Conservation (phyloP, 495 filamentous ascomycete species). For the Opeltia flavorubescens region DNA sequence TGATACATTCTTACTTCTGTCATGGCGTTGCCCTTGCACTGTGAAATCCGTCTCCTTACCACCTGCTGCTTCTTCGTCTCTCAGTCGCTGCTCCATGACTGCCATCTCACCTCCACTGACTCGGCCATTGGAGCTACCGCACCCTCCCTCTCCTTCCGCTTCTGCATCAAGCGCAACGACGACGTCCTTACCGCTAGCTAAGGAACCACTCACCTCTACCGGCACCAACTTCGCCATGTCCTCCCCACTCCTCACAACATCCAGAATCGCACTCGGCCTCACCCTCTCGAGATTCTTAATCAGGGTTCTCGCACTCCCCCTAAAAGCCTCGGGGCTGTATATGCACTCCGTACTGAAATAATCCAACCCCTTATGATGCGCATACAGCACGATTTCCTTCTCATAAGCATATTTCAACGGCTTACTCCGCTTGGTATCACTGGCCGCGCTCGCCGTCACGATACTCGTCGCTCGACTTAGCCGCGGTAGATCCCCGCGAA, state of each 20-base stretch:
- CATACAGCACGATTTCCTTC: constrained; percentile 97
- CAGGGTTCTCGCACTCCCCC: constrained; percentile 75
- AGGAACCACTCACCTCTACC: constrained; percentile 28
- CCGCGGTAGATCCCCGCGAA: constrained; percentile 79
- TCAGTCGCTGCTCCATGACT: constrained; percentile 72
- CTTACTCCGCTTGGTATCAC: constrained; percentile 81
- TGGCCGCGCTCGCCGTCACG: constrained; percentile 59
- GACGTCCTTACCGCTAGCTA: constrained; percentile 19
- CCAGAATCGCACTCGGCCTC: constrained; percentile 81
- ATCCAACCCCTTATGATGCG: constrained; percentile 87
- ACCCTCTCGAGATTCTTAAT: constrained; percentile 94
- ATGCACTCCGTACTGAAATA: constrained; percentile 98
- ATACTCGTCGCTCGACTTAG: constrained; percentile 86
- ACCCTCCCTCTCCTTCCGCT: constrained; percentile 55
- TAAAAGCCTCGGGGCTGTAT: constrained; percentile 96
- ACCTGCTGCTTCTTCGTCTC: constrained; percentile 42
- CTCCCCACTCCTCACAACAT: constrained; percentile 88
- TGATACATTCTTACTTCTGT: constrained; percentile 13
- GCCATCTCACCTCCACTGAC: constrained; percentile 74
- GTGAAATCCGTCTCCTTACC: constrained; percentile 61
- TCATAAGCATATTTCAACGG: constrained; percentile 97
- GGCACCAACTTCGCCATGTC: constrained; percentile 89
- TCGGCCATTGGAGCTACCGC: constrained; percentile 60
- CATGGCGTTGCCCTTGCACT: constrained; percentile 16
- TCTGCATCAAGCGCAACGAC: constrained; percentile 23